Evolutionary conservation across 108 stramenopile genomes (phyloP).

Genomic region (Fragilariopsis cylindrus): DNA sequence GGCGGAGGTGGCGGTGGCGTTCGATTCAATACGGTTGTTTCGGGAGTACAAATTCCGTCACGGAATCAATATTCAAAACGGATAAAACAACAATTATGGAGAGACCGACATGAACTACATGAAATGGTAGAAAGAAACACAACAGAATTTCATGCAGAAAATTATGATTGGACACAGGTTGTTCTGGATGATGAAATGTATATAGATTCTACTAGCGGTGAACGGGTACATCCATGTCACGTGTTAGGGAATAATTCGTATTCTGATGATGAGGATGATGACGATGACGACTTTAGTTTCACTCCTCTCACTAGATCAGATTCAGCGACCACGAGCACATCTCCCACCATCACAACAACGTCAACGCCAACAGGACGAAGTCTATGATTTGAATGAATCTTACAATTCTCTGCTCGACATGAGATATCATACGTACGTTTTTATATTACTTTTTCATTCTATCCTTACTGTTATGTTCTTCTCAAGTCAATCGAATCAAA

Average conservation of each 20-base stretch:
- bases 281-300: constrained; percentile 3
- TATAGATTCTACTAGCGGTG: constrained; percentile 20
- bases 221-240: constrained; percentile 31
- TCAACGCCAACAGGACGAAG: too few species aligned
- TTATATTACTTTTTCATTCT: too few species aligned
- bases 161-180: constrained; percentile 57
- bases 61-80: constrained; percentile 49
- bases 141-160: constrained; percentile 62
- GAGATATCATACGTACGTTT: too few species aligned
- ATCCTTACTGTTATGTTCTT: too few species aligned
- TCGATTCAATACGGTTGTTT: constrained; percentile 36
- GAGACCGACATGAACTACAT: constrained; percentile 32
- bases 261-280: constrained; percentile 1
- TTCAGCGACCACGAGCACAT: background rate
- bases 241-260: background rate
- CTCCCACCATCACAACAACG: too few species aligned
- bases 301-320: constrained; percentile 7
- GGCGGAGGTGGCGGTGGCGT: constrained; percentile 7
- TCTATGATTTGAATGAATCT: too few species aligned
- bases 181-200: constrained; percentile 51
- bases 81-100: constrained; percentile 40
- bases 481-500: too few species aligned
- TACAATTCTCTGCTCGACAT: too few species aligned
- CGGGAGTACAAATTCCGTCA: constrained; percentile 53
- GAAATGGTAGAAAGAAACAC: constrained; percentile 50